Base-by-base conservation (phyloP, 2,329 filamentous ascomycete species). In the Colletotrichum liaoningense region DNA sequence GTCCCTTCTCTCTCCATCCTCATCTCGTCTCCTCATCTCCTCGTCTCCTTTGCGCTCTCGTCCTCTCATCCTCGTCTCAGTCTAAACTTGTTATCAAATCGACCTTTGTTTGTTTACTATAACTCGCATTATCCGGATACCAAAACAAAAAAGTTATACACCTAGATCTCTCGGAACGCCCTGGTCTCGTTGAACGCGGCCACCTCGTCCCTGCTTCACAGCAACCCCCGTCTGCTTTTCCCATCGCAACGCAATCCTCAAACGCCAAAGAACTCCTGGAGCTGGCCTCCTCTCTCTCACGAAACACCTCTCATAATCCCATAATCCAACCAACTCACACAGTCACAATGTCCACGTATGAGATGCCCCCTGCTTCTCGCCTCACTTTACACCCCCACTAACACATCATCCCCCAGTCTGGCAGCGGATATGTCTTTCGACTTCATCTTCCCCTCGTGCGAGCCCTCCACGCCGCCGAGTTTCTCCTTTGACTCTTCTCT, bases 401-500 rank as follows among this genome's bases (percentile, higher is more conserved):
- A 82, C 76, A 78, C 42, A 8, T 11, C 7, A 42, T 14, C n/a
- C 4, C 42, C 24, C 52, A 91, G 89, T 89, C 88, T 90, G 87
- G 88, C 84, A 90, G 89, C 86, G 83, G 87, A 88, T 62, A 87
- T 91, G 83, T 84, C 89, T 72, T 91, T 91, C 80, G 88, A 91
- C 83, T 91, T 91, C 82, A 85, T 83, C 75, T 91, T 90, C 78
- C 86, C 87, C 73, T 83, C 85, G 55, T 89, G 86, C 81, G 87
- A 87, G 76, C 85, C 87, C 68, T 79, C 80, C 75, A 88, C 87
- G 11, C 86, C 87, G 70, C 87, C 87, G 69, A 85, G 83, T 78
- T 89, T 87, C 80, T 84, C 85, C 73, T 91, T 90, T 82, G 88
- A 91, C 77, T 83, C 87, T 57, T 86, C 88, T 69, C 83, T 91